Percentiles rank a stretch among this genome's conserved stretches.
Conservation (phyloP, 768 basidiomycete genomes). For the Amylocystis lapponica region DNA sequence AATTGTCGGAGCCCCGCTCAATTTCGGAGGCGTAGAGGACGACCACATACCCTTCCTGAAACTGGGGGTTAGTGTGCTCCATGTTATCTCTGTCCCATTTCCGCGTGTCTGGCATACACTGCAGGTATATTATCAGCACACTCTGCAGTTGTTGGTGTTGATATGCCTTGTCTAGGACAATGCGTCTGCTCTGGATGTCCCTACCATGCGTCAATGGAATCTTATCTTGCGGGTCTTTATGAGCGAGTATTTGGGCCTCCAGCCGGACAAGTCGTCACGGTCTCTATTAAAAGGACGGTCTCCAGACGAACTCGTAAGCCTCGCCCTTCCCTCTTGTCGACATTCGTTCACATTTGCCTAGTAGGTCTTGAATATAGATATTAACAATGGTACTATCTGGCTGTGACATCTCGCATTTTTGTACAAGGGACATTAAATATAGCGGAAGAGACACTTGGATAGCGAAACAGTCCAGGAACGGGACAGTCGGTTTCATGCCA, state of each 20-base stretch:
- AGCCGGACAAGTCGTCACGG: constrained; percentile 30
- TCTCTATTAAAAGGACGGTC: background rate
- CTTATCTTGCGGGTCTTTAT: constrained; percentile 83
- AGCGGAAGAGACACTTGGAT: too few relatives aligned
- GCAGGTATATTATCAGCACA: constrained; percentile 38
- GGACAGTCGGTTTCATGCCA: too few relatives aligned
- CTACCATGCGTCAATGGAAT: constrained; percentile 88
- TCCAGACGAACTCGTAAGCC: constrained; percentile 21
- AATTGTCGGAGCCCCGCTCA: constrained; percentile 34
- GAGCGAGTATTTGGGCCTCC: constrained; percentile 80
- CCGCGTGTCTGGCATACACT: constrained; percentile 87
- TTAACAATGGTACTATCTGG: background rate
- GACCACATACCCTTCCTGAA: constrained; percentile 90
- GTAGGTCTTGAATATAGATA: constrained; percentile 1
- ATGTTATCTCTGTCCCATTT: constrained; percentile 87
- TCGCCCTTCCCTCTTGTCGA: background rate
- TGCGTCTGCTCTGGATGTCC: constrained; percentile 74
- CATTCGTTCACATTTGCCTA: background rate
- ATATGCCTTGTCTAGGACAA: constrained; percentile 64
- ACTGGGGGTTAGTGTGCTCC: constrained; percentile 80
- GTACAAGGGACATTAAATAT: too few relatives aligned
- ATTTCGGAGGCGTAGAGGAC: constrained; percentile 70
- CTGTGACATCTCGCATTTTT: background rate
- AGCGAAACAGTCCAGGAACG: too few relatives aligned
- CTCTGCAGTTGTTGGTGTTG: constrained; percentile 3